Evolutionary conservation across 306 rosid species (phyloP).

Genomic region (Lathyrus sativus): DNA sequence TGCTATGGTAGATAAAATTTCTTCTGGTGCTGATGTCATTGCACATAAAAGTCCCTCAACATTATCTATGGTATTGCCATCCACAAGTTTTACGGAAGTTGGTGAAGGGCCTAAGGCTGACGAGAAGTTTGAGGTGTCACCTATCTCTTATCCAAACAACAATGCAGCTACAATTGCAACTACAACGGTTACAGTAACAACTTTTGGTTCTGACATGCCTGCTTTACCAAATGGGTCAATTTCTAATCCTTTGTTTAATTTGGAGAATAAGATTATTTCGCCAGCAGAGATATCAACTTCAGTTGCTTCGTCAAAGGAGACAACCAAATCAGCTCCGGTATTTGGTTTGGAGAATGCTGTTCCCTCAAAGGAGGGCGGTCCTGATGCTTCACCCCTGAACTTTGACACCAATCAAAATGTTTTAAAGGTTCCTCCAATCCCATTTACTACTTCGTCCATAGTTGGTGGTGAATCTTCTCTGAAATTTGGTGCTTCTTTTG

Average conservation of each 20-base stretch:
- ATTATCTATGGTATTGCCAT: constrained; percentile 40
- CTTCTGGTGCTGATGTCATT: constrained; percentile 35
- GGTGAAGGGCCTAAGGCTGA: constrained; percentile 43
- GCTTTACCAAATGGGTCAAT: no score
- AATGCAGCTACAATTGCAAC: no score
- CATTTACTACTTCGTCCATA: constrained; percentile 46
- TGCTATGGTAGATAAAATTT: constrained; percentile 42
- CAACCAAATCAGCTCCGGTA: constrained; percentile 32
- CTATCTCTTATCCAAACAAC: constrained; percentile 35
- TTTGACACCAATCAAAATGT: constrained; percentile 38
- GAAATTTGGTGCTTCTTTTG: no score
- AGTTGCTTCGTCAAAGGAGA: constrained; percentile 36
- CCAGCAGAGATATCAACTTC: constrained; percentile 19
- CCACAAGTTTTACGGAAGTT: constrained; percentile 33
- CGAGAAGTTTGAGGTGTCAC: constrained; percentile 42
- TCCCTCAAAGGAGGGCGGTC: constrained; percentile 42
- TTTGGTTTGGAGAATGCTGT: constrained; percentile 49
- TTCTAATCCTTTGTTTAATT: no score
- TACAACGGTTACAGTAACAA: no score
- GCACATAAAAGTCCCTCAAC: constrained; percentile 40
- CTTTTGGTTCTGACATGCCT: no score
- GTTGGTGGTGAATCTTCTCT: constrained; percentile 38
- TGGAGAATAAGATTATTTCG: no score
- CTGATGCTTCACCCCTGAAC: constrained; percentile 37
- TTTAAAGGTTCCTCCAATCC: constrained; percentile 37